phyloP scores from a whole-genome alignment of 768 basidiomycete genomes.

The Suillus placidus region DNA sequence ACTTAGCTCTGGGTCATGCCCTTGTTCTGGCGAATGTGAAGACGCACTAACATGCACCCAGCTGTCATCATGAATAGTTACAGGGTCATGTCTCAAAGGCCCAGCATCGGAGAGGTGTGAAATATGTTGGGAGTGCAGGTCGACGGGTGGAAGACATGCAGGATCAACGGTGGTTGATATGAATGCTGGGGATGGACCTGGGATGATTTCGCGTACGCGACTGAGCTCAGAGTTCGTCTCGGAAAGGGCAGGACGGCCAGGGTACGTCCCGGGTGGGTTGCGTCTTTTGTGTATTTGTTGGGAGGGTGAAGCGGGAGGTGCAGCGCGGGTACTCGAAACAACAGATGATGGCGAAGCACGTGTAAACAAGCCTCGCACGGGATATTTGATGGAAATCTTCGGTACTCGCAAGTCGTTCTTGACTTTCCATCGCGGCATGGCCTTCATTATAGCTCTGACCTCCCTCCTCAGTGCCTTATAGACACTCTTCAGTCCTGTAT shows the following conservation, averaged over 20 bases:
- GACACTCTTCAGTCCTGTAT: constrained; percentile 39
- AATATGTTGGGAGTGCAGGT: constrained; percentile 12
- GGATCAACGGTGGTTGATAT: constrained; percentile 28
- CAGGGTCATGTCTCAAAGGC: constrained; percentile 21
- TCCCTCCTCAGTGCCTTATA: constrained; percentile 42
- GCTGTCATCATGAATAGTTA: constrained; percentile 28
- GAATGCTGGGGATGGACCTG: constrained; percentile 30
- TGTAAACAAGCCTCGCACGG: background rate
- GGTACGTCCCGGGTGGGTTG: constrained; percentile 32
- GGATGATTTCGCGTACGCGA: constrained; percentile 20
- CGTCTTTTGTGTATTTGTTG: constrained; percentile 29
- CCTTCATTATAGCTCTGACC: constrained; percentile 32
- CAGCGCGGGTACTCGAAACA: constrained; percentile 26
- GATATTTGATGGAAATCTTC: constrained; percentile 2
- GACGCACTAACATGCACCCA: constrained; percentile 30
- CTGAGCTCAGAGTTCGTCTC: constrained; percentile 33
- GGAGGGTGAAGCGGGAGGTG: constrained; percentile 22
- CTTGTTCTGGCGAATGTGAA: constrained; percentile 10
- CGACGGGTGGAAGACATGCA: background rate
- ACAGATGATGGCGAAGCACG: constrained; percentile 21
- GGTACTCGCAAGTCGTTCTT: constrained; percentile 26
- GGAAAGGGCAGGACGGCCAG: constrained; percentile 34
- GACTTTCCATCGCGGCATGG: constrained; percentile 34
- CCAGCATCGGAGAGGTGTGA: constrained; percentile 13
- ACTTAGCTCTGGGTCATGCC: constrained; percentile 7